These are phyloP conservation scores for Zizania latifolia DNA, from an alignment of 176 grass and related monocot species.

Conservation along the genomic window DNA sequence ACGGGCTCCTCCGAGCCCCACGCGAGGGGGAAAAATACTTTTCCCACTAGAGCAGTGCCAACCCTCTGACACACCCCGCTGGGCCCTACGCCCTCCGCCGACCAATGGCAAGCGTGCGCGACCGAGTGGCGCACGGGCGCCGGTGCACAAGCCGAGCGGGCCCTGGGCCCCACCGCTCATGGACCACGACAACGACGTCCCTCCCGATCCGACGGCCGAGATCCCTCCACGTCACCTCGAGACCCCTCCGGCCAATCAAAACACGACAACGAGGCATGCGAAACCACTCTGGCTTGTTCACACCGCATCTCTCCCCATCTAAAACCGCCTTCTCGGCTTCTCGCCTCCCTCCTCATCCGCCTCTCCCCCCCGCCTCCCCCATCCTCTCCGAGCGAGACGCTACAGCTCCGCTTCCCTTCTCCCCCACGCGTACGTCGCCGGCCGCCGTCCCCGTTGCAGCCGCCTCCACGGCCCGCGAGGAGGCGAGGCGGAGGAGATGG, in stretches of 20 bases:
- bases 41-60: neutral
- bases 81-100: neutral
- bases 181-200: neutral
- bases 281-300: constrained; percentile 41
- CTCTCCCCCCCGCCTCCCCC: neutral
- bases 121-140: neutral
- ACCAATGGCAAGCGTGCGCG: constrained; percentile 12
- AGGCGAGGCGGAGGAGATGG: constrained; percentile 30
- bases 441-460: too few species aligned
- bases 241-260: neutral
- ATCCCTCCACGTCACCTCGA: constrained; percentile 26
- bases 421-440: too few species aligned
- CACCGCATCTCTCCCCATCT: constrained; percentile 23
- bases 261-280: constrained; percentile 13
- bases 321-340: constrained; percentile 2
- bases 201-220: neutral
- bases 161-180: neutral
- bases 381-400: too few species aligned
- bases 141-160: neutral
- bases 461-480: too few species aligned
- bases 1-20: neutral
- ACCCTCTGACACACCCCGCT: neutral
- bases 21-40: neutral
- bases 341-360: neutral
- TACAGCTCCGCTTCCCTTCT: too few species aligned